A percentile compares a stretch with the other conserved stretches of the same genome.
phyloP scores from a whole-genome alignment of 306 rosid genomes.

The Lagenaria siceraria region DNA sequence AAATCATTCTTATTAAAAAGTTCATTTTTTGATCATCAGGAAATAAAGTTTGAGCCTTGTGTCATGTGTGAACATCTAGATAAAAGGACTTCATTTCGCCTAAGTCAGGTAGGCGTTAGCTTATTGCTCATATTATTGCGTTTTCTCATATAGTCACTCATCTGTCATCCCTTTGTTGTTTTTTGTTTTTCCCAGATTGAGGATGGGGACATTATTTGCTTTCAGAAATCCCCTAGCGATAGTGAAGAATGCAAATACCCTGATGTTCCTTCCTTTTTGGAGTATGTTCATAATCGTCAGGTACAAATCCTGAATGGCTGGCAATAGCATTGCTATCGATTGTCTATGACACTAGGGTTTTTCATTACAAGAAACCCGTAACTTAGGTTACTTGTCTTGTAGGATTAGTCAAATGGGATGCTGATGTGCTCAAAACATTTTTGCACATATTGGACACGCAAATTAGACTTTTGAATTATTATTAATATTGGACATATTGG shows the following conservation, averaged over 20 bases:
- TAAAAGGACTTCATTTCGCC: slow-evolving; percentile 45
- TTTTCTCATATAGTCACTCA: not conserved
- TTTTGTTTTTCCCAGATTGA: slow-evolving; percentile 47
- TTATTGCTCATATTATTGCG: not conserved
- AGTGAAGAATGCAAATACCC: slow-evolving; percentile 46
- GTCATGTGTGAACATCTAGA: slow-evolving; percentile 78
- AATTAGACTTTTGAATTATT: not conserved
- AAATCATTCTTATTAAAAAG: not conserved
- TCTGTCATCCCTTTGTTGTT: not conserved
- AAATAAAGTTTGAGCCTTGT: slow-evolving; percentile 71
- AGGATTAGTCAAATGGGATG: not conserved
- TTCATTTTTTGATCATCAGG: slow-evolving; percentile 32
- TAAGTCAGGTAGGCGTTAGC: slow-evolving; percentile 43
- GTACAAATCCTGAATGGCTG: slow-evolving; percentile 20
- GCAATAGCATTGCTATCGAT: not conserved
- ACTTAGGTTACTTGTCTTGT: not conserved
- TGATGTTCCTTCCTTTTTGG: slow-evolving; percentile 72
- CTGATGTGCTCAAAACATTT: not conserved
- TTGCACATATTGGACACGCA: not conserved
- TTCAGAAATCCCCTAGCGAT: slow-evolving; percentile 46
- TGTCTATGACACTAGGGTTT: not conserved
- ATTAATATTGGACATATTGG: too few relatives aligned
- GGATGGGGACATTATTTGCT: slow-evolving; percentile 92
- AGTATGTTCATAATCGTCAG: slow-evolving; percentile 90
- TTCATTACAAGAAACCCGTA: not conserved